Base-by-base conservation (phyloP, 768 basidiomycete genomes). In the Mycena floridula region DNA sequence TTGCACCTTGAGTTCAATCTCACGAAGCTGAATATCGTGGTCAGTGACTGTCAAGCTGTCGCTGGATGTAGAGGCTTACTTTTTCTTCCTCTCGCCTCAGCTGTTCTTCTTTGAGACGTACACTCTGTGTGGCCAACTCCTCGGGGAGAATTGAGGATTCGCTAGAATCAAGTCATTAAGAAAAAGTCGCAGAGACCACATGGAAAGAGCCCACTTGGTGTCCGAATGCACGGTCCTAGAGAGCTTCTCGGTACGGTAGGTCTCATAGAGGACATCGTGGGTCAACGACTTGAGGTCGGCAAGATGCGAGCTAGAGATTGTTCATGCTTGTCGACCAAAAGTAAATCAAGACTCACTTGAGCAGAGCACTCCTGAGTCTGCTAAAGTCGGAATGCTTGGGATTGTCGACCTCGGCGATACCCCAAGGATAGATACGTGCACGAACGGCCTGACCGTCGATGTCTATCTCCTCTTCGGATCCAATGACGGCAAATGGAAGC, bases 341-440 rank as follows among this genome's bases (percentile, higher is more conserved):
- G 11, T 44, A 35, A 37, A n/a, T n/a, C 16, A 13, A 3, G 7
- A 65, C 73, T 56, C 61, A 93, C 91, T 87, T 88, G 55, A 99
- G 75, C 44, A 99, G 73, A 32, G 94, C 95, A 50, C 88, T 87
- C 54, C 95, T 74, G 48, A 99, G 79, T 46, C 92, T 75, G 64
- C 87, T 89, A 63, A 98, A 98, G 71, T 99, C 96, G n/a, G 90
- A 96, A 70, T 99, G 96, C 62, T 91, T 88, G n/a, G 93, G 92
- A 65, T 98, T 97, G 73, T 99, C 96, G 49, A 98, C 94, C 62
- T 98, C 94, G 41, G 89, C 96, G 48, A 98, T 77, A 57, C 96
- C 96, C 96, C 96, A 99, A 4, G 96, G 96, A 66, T 98, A 99
- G 59, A 92, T 84, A 54, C 96, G 78, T 30, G 89, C 95, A 48